Base-by-base conservation (phyloP, 768 basidiomycete species). In the Leucocoprinus sp. region DNA sequence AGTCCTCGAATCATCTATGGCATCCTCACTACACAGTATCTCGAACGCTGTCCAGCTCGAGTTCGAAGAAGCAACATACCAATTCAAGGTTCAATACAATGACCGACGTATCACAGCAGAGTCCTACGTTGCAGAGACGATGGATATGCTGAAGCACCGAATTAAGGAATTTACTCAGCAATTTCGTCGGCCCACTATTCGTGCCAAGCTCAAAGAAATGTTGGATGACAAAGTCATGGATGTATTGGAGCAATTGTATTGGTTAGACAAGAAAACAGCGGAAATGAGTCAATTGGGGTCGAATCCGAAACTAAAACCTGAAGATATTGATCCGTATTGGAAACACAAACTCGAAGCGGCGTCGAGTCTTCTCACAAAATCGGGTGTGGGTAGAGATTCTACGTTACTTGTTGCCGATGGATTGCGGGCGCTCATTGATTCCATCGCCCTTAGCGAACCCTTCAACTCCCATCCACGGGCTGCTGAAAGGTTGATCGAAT, bases 81-180 rank as follows among this genome's bases (percentile, higher is more conserved):
- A 98, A 63, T 99, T 99, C 78, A 99, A 99, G 66, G 96, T 99
- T 2, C 86, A 93, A 61, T 91, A 90, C 67, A 99, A 99, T 59
- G 96, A 99, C 65, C 82, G 91, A 18, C 78, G 90, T 18, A 88
- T 97, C 49, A 85, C 88, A 1, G 83, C 96, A 8, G 96, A 99
- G 62, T 93, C 91, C 1, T 99, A 99, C 60, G 90, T 99, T 38
- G 93, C 96, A 5, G 96, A 98, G 66, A 93, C 93, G 2, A 84
- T 98, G 64, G 96, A 99, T 58, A 71, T 76, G 5, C 78, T 99
- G 51, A 99, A 99, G 66, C 74, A 75, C 0, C 79, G 84, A 35
- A 95, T 99, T 74, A 88, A 84, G 57, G 82, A 89, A 28, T 84
- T 82, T 55, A 88, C 86, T 1, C 63, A 75, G 22, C 81, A 88